phyloP scores from a whole-genome alignment of 2,329 filamentous ascomycete genomes.

The Trichoderma gracile region DNA sequence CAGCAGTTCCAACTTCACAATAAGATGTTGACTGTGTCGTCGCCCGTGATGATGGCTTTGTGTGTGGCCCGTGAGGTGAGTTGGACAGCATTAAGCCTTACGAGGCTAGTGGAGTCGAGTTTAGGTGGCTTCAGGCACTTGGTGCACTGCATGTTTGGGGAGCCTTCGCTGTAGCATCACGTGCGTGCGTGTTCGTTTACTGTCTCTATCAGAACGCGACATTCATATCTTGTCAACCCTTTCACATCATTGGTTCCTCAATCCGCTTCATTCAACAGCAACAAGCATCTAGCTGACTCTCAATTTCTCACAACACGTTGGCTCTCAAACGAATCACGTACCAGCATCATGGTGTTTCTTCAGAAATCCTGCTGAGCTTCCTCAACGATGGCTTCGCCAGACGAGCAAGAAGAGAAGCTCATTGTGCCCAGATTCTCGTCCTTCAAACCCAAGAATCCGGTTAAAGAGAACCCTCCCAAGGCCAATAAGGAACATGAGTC shows the following conservation, averaged over 20 bases:
- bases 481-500: slow-evolving; percentile 23
- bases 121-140: not conserved
- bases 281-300: not conserved
- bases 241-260: not conserved
- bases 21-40: not conserved
- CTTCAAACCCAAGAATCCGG: slow-evolving; percentile 56
- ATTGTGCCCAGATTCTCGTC: slow-evolving; percentile 68
- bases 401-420: slow-evolving; percentile 24
- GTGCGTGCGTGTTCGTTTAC: not conserved
- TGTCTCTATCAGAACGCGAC: not conserved
- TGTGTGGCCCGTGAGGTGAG: not conserved
- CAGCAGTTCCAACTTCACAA: not conserved
- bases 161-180: not conserved
- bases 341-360: slow-evolving; percentile 6
- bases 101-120: not conserved
- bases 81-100: not conserved
- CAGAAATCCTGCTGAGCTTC: slow-evolving; percentile 5
- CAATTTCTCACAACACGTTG: not conserved
- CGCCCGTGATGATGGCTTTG: not conserved
- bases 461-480: slow-evolving; percentile 38
- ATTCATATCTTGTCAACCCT: not conserved
- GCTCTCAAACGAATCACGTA: not conserved
- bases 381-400: slow-evolving; percentile 11
- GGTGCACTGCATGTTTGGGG: not conserved
- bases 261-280: not conserved